Base-by-base conservation (phyloP, 306 rosid species). In the Crotalaria pallida region DNA sequence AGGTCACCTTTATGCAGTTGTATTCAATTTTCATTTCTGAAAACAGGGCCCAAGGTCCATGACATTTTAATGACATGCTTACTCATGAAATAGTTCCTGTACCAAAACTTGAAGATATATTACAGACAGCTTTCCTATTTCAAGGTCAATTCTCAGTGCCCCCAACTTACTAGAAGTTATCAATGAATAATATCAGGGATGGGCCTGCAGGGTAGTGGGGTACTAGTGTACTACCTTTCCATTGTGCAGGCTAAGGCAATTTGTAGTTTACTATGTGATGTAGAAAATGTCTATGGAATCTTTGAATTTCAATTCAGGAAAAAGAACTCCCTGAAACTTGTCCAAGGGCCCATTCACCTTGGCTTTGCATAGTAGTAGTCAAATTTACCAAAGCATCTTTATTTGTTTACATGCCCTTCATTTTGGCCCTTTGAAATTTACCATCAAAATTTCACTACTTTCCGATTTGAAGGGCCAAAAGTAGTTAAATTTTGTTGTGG, bases 21-120 rank as follows among this genome's bases (percentile, higher is more conserved):
- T 18, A 53, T 43, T 74, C 41, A 68, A 55, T 74, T 74, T 74
- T 13, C 19, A 53, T 64, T 74, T 64, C 65, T 41, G 13, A 49
- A 66, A 31, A 12, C 16, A 33, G 7, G 6, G 47, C n/a, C 29
- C 33, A 49, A n/a, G 36, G 22, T 49, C 61, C n/a, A 44, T 71
- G 48, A 40, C 38, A 45, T 58, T 48, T 58, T 58, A 45, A 47
- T 58, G 59, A 19, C 40, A 31, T 7, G 22, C 40, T 48, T 18
- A 6, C 7, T 10, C 24, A 69, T 21, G 13, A 22, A 34, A 69
- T 2, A 27, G 21, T 24, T 40, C 27, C 7, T 1, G 5, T 33
- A 1, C 49, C 36, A 22, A 18, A 43, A 36, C 6, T 58, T 7
- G 16, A 40, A 56, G 19, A 55, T 47, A 13, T 15, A 19, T 19